These are phyloP conservation scores for Ophiostoma sp. DNA, from an alignment of 2,329 filamentous ascomycete species.

Conservation along the genomic window DNA sequence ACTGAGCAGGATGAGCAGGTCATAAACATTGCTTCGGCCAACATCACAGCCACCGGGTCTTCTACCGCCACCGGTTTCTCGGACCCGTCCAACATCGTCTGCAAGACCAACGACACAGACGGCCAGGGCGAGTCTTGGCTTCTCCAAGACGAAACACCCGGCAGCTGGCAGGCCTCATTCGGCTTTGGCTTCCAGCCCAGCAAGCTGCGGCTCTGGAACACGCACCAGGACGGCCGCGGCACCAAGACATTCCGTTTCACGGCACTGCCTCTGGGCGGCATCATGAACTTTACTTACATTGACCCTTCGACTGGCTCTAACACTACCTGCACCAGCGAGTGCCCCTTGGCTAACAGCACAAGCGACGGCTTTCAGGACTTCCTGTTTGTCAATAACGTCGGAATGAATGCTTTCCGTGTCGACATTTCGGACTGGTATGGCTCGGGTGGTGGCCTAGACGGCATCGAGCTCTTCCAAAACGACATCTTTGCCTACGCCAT, in stretches of 20 bases:
- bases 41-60: constrained; percentile 61
- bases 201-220: constrained; percentile 83
- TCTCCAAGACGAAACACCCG: constrained; percentile 65
- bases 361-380: constrained; percentile 76
- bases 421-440: constrained; percentile 88
- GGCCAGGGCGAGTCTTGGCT: constrained; percentile 78
- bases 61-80: constrained; percentile 58
- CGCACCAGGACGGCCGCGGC: constrained; percentile 73
- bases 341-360: constrained; percentile 70
- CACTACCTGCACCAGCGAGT: constrained; percentile 70
- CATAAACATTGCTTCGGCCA: constrained; percentile 77
- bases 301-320: constrained; percentile 66
- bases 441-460: constrained; percentile 72
- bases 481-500: constrained; percentile 83
- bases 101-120: constrained; percentile 62
- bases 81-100: constrained; percentile 76
- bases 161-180: constrained; percentile 79
- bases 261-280: constrained; percentile 78
- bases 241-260: constrained; percentile 85
- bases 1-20: constrained; percentile 66
- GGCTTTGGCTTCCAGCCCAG: constrained; percentile 81
- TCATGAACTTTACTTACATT: constrained; percentile 91
- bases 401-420: constrained; percentile 81
- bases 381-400: constrained; percentile 77
- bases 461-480: constrained; percentile 81